These are phyloP conservation scores for Dactylorhiza incarnata DNA, from an alignment of 106 monocot species.

Conservation along the genomic window DNA sequence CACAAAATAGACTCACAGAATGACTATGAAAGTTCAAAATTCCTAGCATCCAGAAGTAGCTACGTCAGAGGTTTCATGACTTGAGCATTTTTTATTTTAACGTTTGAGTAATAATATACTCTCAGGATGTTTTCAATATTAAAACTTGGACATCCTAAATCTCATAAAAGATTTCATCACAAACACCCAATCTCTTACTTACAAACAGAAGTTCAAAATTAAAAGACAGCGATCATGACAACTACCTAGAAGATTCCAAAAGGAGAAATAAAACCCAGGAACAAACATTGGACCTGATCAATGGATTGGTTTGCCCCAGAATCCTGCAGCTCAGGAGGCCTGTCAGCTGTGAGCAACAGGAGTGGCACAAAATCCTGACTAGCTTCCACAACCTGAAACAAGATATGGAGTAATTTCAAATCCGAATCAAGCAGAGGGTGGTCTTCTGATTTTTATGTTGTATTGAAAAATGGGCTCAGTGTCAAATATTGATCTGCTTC, in stretches of 20 bases:
- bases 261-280: neutral
- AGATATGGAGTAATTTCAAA: conserved; percentile 5
- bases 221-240: neutral
- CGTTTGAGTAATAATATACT: neutral
- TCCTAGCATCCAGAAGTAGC: neutral
- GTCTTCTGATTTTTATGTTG: neutral
- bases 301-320: conserved; percentile 84
- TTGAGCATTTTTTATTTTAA: neutral
- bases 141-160: neutral
- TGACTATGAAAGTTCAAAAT: neutral
- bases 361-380: conserved; percentile 75
- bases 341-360: conserved; percentile 82
- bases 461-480: neutral
- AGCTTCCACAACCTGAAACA: conserved; percentile 85
- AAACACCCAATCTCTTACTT: neutral
- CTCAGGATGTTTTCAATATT: neutral
- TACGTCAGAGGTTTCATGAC: neutral
- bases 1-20: neutral
- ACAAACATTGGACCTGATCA: conserved; percentile 53
- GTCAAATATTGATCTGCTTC: neutral
- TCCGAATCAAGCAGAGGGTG: neutral
- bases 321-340: conserved; percentile 78
- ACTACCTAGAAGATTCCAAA: neutral
- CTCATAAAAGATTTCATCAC: neutral
- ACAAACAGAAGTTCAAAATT: neutral